Evolutionary conservation across 2,329 filamentous ascomycete species (phyloP).

Genomic region (Fusarium tuaranense): DNA sequence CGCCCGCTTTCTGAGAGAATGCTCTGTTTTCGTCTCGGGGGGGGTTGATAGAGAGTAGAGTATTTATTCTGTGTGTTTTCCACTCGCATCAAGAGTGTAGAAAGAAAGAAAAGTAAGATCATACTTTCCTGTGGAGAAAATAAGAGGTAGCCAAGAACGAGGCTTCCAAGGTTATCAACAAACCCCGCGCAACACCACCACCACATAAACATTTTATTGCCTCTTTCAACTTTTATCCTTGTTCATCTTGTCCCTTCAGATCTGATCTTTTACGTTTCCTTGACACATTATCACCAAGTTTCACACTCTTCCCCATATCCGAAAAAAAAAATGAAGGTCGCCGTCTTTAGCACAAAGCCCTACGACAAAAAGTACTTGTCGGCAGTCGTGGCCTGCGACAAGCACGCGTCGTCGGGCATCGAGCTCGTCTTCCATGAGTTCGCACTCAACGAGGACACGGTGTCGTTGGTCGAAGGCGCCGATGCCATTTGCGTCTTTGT

Average conservation of each 20-base stretch:
- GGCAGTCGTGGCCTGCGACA: conserved; percentile 51
- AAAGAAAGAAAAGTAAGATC: neutral
- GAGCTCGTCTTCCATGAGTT: conserved; percentile 70
- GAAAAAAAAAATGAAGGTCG: conserved; percentile 62
- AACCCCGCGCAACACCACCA: conserved; percentile 29
- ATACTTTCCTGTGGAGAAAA: conserved; percentile 37
- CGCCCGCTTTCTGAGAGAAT: neutral
- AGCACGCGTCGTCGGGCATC: conserved; percentile 51
- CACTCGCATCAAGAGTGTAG: neutral
- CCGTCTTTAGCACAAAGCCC: conserved; percentile 73
- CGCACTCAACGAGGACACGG: conserved; percentile 66
- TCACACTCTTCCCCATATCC: neutral
- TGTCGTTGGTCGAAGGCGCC: conserved; percentile 62
- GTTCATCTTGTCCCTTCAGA: neutral
- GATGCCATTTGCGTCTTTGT: conserved; percentile 76
- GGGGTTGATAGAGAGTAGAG: neutral
- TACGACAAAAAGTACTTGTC: conserved; percentile 70
- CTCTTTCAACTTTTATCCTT: conserved; percentile 3
- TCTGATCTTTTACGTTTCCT: neutral
- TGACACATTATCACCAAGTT: conserved; percentile 6
- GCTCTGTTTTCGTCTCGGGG: neutral
- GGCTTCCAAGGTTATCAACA: conserved; percentile 27
- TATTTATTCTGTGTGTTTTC: neutral
- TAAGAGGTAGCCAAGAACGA: conserved; percentile 22
- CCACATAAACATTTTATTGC: neutral